phyloP scores from a whole-genome alignment of 1,284 basidiomycete species.

The Ustilago cynodontis region DNA sequence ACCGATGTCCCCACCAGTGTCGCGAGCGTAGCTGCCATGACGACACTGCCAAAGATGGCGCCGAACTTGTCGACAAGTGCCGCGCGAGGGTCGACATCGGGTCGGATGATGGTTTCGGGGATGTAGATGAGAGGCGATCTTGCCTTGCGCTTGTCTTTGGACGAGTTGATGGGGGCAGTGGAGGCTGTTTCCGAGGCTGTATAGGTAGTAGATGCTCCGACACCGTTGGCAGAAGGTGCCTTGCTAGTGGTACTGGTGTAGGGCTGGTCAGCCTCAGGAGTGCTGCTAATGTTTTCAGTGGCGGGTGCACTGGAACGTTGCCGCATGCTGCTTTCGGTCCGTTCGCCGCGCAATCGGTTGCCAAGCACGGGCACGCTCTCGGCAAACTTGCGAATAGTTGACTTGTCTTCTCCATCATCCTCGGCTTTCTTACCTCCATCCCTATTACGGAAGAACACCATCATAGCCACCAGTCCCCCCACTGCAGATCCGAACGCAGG shows the following conservation, averaged over 20 bases:
- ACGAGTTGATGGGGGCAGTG: constrained; percentile 6
- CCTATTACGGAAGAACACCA: constrained; percentile 60
- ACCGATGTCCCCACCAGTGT: constrained; percentile 76
- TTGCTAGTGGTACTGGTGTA: neutral
- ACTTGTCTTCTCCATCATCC: constrained; percentile 14
- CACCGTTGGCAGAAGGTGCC: constrained; percentile 4
- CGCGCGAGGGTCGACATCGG: constrained; percentile 72
- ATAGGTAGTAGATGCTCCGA: neutral
- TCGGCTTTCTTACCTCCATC: constrained; percentile 10
- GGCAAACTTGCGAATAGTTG: constrained; percentile 32
- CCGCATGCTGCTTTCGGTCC: constrained; percentile 18
- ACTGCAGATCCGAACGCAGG: constrained; percentile 59
- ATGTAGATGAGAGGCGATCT: constrained; percentile 67
- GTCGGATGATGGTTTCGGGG: constrained; percentile 71
- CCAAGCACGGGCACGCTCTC: constrained; percentile 42
- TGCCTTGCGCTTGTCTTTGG: constrained; percentile 7
- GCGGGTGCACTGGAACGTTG: constrained; percentile 23
- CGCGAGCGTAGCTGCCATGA: constrained; percentile 75
- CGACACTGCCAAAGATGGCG: constrained; percentile 73
- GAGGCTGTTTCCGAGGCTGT: constrained; percentile 25
- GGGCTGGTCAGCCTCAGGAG: constrained; percentile 4
- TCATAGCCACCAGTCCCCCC: constrained; percentile 46
- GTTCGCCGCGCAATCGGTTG: neutral
- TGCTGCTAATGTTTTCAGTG: neutral
- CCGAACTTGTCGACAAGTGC: constrained; percentile 74